Evolutionary conservation across 306 rosid species (phyloP), one percentile per base, ranked within the genome.

Genomic region (Vigna hirtella): DNA sequence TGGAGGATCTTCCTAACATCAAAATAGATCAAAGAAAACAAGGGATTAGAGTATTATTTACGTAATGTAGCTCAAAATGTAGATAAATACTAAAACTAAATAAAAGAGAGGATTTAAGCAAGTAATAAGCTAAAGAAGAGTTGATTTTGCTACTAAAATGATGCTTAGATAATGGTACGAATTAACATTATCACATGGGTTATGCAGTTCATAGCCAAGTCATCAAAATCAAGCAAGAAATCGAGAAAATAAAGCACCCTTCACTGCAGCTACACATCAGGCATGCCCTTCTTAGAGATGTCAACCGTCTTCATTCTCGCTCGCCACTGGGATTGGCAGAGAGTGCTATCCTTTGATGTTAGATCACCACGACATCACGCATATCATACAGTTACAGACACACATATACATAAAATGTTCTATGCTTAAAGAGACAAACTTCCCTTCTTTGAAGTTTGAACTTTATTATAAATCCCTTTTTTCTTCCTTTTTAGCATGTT

Each of bases 171-270:
- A n/a, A n/a, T n/a, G n/a, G n/a, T n/a, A n/a, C n/a, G n/a, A n/a
- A n/a, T n/a, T n/a, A n/a, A n/a, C n/a, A n/a, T n/a, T n/a, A n/a
- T n/a, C n/a, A 26, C 53, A 52, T 63, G 72, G 83, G 84, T 1
- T 77, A 77, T 50, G 90, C 89, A 16, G 73, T 93, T 84, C 98
- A 93, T 42, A 91, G 79, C 82, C 98, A 91, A 78, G 94, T 93
- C 7, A 83, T 86, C n/a, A 93, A 90, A 78, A 87, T 93, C n/a
- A 93, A 90, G 87, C 66, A 80, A 73, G 98, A 93, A 79, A 85
- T 83, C 0, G 97, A 91, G 89, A 91, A 81, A 68, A 79, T 79
- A 71, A 87, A 82, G 63, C 90, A 90, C 16, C 96, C 97, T 2
- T 90, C 96, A 0, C 82, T 93, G 11, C 79, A 87, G 66, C 84